phyloP scores from a whole-genome alignment of 2,329 filamentous ascomycete species.

The Diaporthe citriasiana region DNA sequence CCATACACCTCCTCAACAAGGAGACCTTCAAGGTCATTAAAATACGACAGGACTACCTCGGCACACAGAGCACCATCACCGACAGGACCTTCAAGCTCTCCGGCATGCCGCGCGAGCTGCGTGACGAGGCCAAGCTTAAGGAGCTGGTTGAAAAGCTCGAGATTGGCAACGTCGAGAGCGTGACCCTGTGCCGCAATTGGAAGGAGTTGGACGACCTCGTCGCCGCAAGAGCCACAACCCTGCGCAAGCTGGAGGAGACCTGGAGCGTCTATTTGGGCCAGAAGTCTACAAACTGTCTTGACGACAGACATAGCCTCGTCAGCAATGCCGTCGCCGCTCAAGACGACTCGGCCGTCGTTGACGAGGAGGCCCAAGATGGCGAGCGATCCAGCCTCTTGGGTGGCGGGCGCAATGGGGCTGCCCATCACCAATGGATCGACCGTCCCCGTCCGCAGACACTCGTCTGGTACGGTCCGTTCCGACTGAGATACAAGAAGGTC shows the following conservation, averaged over 20 bases:
- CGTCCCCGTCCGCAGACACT: conserved; percentile 75
- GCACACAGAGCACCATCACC: conserved; percentile 93
- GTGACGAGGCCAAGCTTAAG: conserved; percentile 87
- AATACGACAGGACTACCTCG: conserved; percentile 90
- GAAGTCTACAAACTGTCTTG: conserved; percentile 52
- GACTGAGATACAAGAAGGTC: conserved; percentile 77
- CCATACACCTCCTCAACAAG: conserved; percentile 84
- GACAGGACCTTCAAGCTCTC: conserved; percentile 94
- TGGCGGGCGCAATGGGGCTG: conserved; percentile 45
- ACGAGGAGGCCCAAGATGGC: conserved; percentile 53
- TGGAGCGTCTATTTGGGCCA: conserved; percentile 84
- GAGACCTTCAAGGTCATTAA: conserved; percentile 90
- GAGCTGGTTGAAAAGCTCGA: conserved; percentile 87
- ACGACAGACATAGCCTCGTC: conserved; percentile 45
- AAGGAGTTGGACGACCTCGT: conserved; percentile 82
- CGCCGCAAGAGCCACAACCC: conserved; percentile 71
- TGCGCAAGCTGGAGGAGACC: conserved; percentile 84
- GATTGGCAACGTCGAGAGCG: conserved; percentile 90
- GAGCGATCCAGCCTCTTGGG: conserved; percentile 52
- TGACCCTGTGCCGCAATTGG: conserved; percentile 92
- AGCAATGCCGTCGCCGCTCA: conserved; percentile 37
- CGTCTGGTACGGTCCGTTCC: conserved; percentile 84
- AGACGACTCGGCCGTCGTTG: conserved; percentile 53
- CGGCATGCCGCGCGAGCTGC: conserved; percentile 84
- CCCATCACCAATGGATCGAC: conserved; percentile 57